Evolutionary conservation across 495 filamentous ascomycete species (phyloP).

Genomic region (Aspergillus cristatus): DNA sequence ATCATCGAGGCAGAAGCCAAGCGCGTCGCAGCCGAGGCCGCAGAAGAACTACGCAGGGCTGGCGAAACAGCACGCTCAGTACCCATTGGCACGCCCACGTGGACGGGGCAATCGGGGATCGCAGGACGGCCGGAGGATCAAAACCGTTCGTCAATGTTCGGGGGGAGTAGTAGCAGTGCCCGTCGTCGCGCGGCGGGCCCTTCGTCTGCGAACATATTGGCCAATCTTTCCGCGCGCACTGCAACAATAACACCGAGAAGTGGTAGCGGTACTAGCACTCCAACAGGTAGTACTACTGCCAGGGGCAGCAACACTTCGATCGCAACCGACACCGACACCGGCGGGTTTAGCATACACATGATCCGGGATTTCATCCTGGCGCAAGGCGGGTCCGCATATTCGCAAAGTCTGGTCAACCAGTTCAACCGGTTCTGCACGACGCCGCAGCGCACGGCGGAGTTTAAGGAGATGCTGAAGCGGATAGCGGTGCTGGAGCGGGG

Average conservation of each 20-base stretch:
- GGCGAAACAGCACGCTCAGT: constrained; percentile 59
- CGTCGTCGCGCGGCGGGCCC: constrained; percentile 33
- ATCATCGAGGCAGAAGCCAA: constrained; percentile 76
- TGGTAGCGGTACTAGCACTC: too few species aligned
- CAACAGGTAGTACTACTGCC: too few species aligned
- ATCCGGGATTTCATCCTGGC: constrained; percentile 63
- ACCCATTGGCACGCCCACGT: constrained; percentile 80
- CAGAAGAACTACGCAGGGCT: constrained; percentile 60
- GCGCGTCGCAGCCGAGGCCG: constrained; percentile 67
- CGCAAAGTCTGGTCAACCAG: constrained; percentile 71
- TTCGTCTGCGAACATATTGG: constrained; percentile 49
- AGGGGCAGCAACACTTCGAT: too few species aligned
- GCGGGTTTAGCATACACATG: constrained; percentile 59
- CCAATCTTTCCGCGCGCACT: constrained; percentile 42
- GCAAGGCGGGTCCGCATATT: constrained; percentile 63
- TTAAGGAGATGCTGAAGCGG: constrained; percentile 51
- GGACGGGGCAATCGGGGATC: constrained; percentile 78
- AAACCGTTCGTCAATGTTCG: constrained; percentile 9
- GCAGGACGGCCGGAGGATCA: constrained; percentile 49
- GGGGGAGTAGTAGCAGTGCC: constrained; percentile 12
- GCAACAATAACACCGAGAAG: constrained; percentile 3
- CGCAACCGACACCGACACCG: constrained; percentile 20
- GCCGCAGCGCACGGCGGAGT: constrained; percentile 47
- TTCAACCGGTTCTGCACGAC: constrained; percentile 58
- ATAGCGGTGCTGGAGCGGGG: constrained; percentile 47